These are phyloP conservation scores for Starmerella kuoi DNA, from an alignment of 805 yeast genomes.

Conservation along the genomic window DNA sequence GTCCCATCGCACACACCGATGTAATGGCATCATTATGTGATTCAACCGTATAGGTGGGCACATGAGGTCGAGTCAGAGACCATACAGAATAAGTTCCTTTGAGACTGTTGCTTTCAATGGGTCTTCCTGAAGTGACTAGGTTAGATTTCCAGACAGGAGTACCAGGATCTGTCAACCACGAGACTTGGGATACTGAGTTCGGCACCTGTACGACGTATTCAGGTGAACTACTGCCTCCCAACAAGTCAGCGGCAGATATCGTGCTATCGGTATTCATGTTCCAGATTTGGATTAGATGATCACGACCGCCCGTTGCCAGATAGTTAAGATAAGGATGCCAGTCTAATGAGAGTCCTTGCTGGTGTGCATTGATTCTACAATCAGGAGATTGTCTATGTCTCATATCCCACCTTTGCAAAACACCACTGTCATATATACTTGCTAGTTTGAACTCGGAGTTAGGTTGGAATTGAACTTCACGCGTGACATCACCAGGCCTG, in stretches of 20 bases:
- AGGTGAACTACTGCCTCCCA: constrained; percentile 37
- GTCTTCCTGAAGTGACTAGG: constrained; percentile 20
- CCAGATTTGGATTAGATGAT: constrained; percentile 71
- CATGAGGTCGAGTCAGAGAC: constrained; percentile 42
- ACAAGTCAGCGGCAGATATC: constrained; percentile 6
- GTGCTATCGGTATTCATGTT: constrained; percentile 35
- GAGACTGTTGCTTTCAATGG: constrained; percentile 10
- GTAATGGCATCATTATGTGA: constrained; percentile 40
- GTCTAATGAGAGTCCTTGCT: constrained; percentile 75
- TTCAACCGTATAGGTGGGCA: constrained; percentile 49
- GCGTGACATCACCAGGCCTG: constrained; percentile 59
- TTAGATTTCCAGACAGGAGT: constrained; percentile 3
- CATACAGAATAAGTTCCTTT: constrained; percentile 16
- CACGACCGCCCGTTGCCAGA: constrained; percentile 86
- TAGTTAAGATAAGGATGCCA: constrained; percentile 80
- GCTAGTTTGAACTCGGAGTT: constrained; percentile 45
- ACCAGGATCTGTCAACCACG: constrained; percentile 39
- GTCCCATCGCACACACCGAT: constrained; percentile 33
- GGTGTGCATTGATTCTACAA: constrained; percentile 70
- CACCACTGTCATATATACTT: constrained; percentile 80
- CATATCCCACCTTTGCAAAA: constrained; percentile 77
- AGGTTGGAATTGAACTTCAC: constrained; percentile 46
- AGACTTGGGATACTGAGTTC: constrained; percentile 63
- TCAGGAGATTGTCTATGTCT: constrained; percentile 54
- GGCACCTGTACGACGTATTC: constrained; percentile 63